These are phyloP conservation scores for Rhodotorula kratochvilovae DNA, from an alignment of 768 basidiomycete species.

Conservation along the genomic window DNA sequence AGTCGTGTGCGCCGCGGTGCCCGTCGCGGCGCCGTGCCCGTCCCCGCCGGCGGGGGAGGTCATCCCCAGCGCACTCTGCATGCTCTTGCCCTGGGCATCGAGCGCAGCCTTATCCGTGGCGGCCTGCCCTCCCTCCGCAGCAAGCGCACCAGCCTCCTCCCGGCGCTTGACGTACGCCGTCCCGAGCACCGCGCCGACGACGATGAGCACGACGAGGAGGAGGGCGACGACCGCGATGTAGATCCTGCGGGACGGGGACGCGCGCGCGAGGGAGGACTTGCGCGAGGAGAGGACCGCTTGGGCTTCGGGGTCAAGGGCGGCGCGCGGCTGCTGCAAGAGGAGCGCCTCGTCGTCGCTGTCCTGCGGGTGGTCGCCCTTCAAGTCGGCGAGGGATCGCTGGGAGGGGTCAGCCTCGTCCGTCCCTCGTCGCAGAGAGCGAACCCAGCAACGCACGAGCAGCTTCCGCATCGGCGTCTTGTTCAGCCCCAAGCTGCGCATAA, in stretches of 20 bases:
- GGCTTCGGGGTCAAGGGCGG: not conserved
- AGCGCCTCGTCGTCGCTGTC: not conserved
- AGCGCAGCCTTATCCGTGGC: not conserved
- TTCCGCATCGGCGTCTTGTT: not conserved
- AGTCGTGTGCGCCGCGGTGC: not conserved
- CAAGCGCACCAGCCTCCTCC: not conserved
- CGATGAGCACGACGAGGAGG: slow-evolving; percentile 6
- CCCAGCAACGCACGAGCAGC: not conserved
- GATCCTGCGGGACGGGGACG: not conserved
- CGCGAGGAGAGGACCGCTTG: no score
- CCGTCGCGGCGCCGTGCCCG: no score
- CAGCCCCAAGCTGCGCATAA: not conserved
- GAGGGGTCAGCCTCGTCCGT: not conserved
- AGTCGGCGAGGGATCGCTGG: not conserved
- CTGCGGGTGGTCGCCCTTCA: not conserved
- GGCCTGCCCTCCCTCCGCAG: not conserved
- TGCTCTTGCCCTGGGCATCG: not conserved
- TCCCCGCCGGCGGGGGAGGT: no score
- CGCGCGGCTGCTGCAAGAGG: not conserved
- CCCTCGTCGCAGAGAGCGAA: no score
- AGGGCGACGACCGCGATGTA: not conserved
- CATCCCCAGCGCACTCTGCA: not conserved
- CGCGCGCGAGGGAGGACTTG: not conserved
- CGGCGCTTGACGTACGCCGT: not conserved
- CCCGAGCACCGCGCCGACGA: slow-evolving; percentile 2